Percentiles rank a stretch among this genome's conserved stretches.
These are phyloP conservation scores for Trichoderma erinaceum DNA, from an alignment of 495 filamentous ascomycete species.

Conservation along the genomic window DNA sequence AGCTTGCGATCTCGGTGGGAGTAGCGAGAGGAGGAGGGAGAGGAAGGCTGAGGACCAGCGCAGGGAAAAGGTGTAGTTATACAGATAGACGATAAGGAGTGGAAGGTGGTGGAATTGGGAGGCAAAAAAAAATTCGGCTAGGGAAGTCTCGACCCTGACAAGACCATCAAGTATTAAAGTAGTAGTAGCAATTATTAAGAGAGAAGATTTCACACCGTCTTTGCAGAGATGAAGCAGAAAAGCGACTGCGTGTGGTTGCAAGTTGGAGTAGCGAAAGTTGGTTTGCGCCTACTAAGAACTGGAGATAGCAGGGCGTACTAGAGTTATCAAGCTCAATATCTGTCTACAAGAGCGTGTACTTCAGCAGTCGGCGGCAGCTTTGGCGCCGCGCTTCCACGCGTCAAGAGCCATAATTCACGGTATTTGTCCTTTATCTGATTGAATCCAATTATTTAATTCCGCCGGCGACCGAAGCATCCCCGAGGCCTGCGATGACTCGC, in stretches of 20 bases:
- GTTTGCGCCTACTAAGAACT: no score
- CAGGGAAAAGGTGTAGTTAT: neutral
- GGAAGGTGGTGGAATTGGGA: neutral
- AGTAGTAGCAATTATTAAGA: neutral
- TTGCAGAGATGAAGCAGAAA: neutral
- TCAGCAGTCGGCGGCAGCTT: no score
- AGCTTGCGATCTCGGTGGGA: neutral
- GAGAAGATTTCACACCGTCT: neutral
- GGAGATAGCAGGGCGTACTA: no score
- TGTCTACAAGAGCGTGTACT: neutral
- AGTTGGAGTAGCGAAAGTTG: no score
- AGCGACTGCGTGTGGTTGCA: no score
- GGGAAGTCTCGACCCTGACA: no score
- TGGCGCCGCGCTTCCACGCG: no score
- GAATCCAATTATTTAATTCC: neutral
- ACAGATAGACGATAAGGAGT: constrained; percentile 8
- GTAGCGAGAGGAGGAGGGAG: neutral
- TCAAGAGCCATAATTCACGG: no score
- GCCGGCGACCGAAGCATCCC: neutral
- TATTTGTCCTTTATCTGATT: no score
- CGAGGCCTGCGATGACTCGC: neutral
- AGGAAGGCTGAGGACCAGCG: neutral
- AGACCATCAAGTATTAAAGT: neutral
- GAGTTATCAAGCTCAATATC: neutral
- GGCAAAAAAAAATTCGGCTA: neutral